Evolutionary conservation across 1,284 basidiomycete species (phyloP).

Genomic region (Laetiporus sulphureus): DNA sequence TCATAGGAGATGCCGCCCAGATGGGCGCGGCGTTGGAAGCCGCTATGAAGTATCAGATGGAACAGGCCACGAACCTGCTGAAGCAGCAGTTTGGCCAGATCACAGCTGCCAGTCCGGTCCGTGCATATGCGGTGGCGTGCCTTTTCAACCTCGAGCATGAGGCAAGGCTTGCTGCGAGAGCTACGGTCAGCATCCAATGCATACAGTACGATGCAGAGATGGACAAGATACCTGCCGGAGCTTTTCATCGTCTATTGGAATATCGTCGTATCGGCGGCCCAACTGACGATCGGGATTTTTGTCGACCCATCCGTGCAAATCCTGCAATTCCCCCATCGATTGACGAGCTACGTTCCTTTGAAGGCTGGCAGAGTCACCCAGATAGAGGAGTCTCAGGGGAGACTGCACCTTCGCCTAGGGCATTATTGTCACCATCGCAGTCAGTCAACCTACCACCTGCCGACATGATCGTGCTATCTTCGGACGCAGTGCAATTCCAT

Average conservation of each 20-base stretch:
- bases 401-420: too few species aligned
- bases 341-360: too few species aligned
- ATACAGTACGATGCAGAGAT: slow-evolving; percentile 10
- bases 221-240: slow-evolving; percentile 8
- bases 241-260: slow-evolving; percentile 8
- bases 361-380: too few species aligned
- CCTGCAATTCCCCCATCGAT: too few species aligned
- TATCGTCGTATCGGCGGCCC: too few species aligned
- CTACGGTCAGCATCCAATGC: slow-evolving; percentile 1
- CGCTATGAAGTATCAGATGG: slow-evolving; percentile 14
- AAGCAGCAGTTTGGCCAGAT: neutral
- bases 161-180: neutral
- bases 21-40: slow-evolving; percentile 10
- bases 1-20: slow-evolving; percentile 6
- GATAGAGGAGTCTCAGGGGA: too few species aligned
- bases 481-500: too few species aligned
- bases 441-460: too few species aligned
- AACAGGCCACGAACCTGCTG: neutral
- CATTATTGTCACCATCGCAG: too few species aligned
- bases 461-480: too few species aligned
- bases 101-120: neutral
- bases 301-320: too few species aligned
- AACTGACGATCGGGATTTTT: too few species aligned
- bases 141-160: neutral
- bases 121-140: neutral